Evolutionary conservation across 192 early-diverging fungal species (phyloP).

Genomic region (Chytriomyces sp.): DNA sequence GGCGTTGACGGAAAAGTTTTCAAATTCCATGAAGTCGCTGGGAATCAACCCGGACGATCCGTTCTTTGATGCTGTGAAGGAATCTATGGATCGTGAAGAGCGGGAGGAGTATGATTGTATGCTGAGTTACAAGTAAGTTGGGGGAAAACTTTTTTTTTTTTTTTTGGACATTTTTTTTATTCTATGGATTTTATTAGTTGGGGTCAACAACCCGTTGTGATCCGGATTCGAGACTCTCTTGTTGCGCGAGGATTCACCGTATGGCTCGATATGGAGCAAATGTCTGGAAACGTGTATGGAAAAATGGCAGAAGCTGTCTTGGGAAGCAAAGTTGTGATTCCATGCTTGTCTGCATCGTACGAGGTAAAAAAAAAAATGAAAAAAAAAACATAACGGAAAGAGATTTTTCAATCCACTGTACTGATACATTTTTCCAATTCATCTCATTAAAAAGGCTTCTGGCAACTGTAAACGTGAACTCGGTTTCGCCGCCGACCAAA

Average conservation of each 20-base stretch:
- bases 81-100: constrained; percentile 6
- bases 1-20: constrained; percentile 2
- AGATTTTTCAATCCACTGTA: not conserved
- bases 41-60: constrained; percentile 39
- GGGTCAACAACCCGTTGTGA: constrained; percentile 12
- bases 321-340: constrained; percentile 35
- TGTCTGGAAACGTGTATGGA: constrained; percentile 46
- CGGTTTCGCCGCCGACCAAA: constrained; percentile 49
- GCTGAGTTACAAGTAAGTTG: constrained; percentile 38
- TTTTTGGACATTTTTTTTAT: not conserved
- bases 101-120: constrained; percentile 30
- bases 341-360: constrained; percentile 41
- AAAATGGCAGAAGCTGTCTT: constrained; percentile 49
- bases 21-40: constrained; percentile 25
- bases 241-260: constrained; percentile 18
- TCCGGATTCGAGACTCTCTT: constrained; percentile 10
- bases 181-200: not conserved
- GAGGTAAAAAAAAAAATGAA: constrained; percentile 7
- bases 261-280: constrained; percentile 41
- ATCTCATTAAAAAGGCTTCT: constrained; percentile 3
- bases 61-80: constrained; percentile 35
- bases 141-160: constrained; percentile 39
- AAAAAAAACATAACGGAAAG: not conserved
- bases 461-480: constrained; percentile 47
- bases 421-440: not conserved